phyloP scores from a whole-genome alignment of 768 basidiomycete species.

The Pleurotus tuber-regium region DNA sequence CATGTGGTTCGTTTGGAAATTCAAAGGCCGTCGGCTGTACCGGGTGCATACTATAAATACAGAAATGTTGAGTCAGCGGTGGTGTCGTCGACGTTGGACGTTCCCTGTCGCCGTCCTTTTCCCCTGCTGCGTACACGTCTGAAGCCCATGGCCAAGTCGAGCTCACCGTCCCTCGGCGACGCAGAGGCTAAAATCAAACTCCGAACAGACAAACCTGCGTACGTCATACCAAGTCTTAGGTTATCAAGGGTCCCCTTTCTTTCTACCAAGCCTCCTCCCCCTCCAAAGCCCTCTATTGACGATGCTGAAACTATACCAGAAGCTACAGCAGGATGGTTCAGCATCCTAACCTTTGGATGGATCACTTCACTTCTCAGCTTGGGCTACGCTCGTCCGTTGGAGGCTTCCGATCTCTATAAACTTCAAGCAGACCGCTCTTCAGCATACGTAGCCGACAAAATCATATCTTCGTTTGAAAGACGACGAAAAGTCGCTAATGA shows the following conservation, averaged over 20 bases:
- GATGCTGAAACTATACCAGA: slow-evolving; percentile 67
- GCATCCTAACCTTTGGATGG: slow-evolving; percentile 70
- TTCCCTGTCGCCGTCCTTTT: not conserved
- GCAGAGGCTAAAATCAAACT: not conserved
- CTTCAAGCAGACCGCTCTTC: slow-evolving; percentile 64
- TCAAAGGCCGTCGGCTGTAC: not conserved
- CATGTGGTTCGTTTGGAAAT: too few relatives aligned
- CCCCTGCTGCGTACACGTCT: not conserved
- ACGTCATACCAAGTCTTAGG: slow-evolving; percentile 14
- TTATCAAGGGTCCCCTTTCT: slow-evolving; percentile 38
- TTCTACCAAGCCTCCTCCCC: slow-evolving; percentile 35
- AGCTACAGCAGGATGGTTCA: slow-evolving; percentile 56
- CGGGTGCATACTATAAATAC: not conserved
- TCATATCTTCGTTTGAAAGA: slow-evolving; percentile 62
- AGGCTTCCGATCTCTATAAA: slow-evolving; percentile 79
- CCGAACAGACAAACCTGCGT: not conserved
- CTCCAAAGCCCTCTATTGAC: slow-evolving; percentile 52
- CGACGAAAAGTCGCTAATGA: slow-evolving; percentile 54
- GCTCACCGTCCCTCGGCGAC: slow-evolving; percentile 6
- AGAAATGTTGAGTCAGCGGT: not conserved
- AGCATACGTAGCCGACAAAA: slow-evolving; percentile 55
- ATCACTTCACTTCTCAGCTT: slow-evolving; percentile 66
- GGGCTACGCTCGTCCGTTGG: slow-evolving; percentile 79
- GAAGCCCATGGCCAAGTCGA: slow-evolving; percentile 7
- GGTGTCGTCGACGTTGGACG: not conserved